phyloP scores from a whole-genome alignment of 108 stramenopile genomes.

The Cyclotella distinguenda region DNA sequence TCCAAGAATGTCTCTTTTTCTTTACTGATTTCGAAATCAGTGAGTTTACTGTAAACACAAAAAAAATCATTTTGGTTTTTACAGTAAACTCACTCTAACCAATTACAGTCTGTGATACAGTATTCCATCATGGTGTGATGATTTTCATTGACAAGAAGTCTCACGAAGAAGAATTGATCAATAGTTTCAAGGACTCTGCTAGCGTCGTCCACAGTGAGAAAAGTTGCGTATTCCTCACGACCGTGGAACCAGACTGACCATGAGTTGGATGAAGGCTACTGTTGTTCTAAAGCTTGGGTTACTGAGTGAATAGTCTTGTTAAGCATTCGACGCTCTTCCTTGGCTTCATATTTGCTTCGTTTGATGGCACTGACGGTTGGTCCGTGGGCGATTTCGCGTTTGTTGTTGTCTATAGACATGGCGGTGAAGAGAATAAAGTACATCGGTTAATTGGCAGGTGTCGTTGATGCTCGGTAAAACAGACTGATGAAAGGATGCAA shows the following conservation, averaged over 20 bases:
- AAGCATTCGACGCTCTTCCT: slow-evolving; percentile 37
- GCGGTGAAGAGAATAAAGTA: not conserved
- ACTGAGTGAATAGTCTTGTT: not conserved
- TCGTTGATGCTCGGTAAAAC: not conserved
- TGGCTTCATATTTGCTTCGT: slow-evolving; percentile 47
- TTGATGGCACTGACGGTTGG: slow-evolving; percentile 46
- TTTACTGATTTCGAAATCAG: no score
- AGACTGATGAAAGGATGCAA: no score
- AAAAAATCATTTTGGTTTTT: no score
- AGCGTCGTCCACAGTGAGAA: slow-evolving; percentile 36
- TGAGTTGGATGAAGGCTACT: not conserved
- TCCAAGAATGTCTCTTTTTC: no score
- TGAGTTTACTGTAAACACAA: no score
- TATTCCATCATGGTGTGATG: no score
- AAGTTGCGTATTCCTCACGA: slow-evolving; percentile 34
- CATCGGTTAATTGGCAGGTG: no score
- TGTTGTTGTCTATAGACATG: slow-evolving; percentile 10
- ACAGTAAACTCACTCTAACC: no score
- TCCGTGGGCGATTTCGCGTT: slow-evolving; percentile 34
- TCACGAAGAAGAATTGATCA: no score
- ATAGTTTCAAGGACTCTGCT: no score
- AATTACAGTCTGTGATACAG: no score
- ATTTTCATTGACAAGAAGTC: no score
- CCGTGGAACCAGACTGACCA: slow-evolving; percentile 19
- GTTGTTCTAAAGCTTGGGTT: not conserved